Conservation (phyloP, 2,329 filamentous ascomycete genomes). For the Sarocladium oryzae region DNA sequence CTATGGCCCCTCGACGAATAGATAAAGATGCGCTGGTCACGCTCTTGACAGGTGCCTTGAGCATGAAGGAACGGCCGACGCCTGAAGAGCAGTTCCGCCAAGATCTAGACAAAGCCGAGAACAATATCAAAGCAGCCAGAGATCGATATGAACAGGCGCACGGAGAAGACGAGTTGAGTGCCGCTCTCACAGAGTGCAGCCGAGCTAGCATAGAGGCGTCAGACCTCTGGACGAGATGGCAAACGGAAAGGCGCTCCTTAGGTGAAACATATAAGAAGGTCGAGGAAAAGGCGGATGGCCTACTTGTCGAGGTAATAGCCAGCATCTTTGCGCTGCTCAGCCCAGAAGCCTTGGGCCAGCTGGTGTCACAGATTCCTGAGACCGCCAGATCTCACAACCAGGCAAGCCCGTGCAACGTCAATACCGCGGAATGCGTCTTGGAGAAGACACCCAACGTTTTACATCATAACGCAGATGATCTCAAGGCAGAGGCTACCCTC, state of each 20-base stretch:
- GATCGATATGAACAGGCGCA: not conserved
- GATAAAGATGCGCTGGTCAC: not conserved
- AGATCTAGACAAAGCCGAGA: not conserved
- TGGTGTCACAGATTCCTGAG: too few species aligned
- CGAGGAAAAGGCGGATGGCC: too few species aligned
- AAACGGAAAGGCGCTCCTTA: not conserved
- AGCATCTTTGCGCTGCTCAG: too few species aligned
- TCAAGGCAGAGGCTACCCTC: not conserved
- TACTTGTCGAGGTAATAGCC: too few species aligned
- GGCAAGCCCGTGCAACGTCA: too few species aligned
- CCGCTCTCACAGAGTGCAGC: not conserved
- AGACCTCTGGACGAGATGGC: not conserved
- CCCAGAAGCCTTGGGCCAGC: too few species aligned
- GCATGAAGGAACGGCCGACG: not conserved
- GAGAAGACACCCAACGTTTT: too few species aligned
- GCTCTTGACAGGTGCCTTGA: not conserved
- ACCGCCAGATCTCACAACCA: too few species aligned
- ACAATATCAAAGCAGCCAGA: not conserved
- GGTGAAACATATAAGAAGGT: too few species aligned
- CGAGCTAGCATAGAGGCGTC: not conserved
- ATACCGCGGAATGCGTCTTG: too few species aligned
- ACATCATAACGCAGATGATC: not conserved
- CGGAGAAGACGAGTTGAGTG: not conserved
- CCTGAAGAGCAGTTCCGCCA: not conserved
- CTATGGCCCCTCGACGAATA: not conserved